phyloP scores from a whole-genome alignment of 768 basidiomycete species.

The Rhodocollybia butyracea region DNA sequence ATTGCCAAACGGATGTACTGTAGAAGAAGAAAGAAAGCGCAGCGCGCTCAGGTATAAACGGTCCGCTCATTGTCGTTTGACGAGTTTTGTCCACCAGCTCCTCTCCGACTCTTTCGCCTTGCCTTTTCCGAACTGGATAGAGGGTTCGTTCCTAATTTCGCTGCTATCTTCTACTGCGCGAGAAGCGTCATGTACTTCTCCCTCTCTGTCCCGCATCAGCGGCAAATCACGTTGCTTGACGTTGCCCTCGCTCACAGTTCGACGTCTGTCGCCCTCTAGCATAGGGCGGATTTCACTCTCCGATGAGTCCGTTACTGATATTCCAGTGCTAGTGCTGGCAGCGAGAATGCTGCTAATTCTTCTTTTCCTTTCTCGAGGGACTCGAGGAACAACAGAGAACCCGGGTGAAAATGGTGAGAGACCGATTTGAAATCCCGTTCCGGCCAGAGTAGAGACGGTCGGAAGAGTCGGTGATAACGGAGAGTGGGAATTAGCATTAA shows the following conservation, averaged over 20 bases:
- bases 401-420: slow-evolving; percentile 74
- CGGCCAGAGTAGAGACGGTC: slow-evolving; percentile 33
- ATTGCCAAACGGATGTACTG: no score
- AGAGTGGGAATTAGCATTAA: slow-evolving; percentile 9
- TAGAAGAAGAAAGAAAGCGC: no score
- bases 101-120: slow-evolving; percentile 9
- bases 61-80: background rate
- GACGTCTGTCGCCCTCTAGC: slow-evolving; percentile 27
- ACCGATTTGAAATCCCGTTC: slow-evolving; percentile 69
- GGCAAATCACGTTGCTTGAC: slow-evolving; percentile 13
- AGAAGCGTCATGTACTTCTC: slow-evolving; percentile 5
- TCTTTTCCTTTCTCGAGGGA: slow-evolving; percentile 47
- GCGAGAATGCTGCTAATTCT: slow-evolving; percentile 37
- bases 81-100: slow-evolving; percentile 1
- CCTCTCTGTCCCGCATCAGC: slow-evolving; percentile 11
- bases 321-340: background rate
- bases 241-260: slow-evolving; percentile 55
- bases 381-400: slow-evolving; percentile 62
- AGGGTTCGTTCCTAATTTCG: background rate
- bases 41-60: no score
- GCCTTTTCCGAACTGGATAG: slow-evolving; percentile 14
- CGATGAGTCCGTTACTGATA: background rate
- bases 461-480: slow-evolving; percentile 29
- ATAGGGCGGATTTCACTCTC: background rate
- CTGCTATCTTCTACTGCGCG: slow-evolving; percentile 8